phyloP scores from a whole-genome alignment of 106 monocot genomes.

The Dendrobium officinale region DNA sequence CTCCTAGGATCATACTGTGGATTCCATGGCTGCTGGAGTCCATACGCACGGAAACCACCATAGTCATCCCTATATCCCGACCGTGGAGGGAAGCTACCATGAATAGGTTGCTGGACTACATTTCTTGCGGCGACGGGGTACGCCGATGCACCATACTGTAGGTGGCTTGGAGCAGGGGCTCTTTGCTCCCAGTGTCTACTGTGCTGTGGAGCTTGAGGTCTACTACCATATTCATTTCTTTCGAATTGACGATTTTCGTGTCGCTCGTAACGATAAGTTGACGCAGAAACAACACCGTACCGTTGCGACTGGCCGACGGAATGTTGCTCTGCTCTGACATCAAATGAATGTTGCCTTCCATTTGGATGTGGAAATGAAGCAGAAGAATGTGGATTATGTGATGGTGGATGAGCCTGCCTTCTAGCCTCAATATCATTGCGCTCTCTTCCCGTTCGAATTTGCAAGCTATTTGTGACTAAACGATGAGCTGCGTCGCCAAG shows the following conservation, averaged over 20 bases:
- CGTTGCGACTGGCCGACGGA: conserved; percentile 12
- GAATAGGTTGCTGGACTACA: conserved; percentile 12
- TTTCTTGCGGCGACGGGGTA: background rate
- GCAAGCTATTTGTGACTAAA: conserved; percentile 76
- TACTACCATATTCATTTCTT: conserved; percentile 18
- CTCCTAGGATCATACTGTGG: conserved; percentile 17
- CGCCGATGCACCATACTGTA: conserved; percentile 11
- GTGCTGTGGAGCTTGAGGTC: conserved; percentile 4
- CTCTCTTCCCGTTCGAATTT: conserved; percentile 7
- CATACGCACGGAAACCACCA: conserved; percentile 21
- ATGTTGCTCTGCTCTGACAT: conserved; percentile 15
- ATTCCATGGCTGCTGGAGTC: conserved; percentile 25
- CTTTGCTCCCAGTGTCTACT: conserved; percentile 22
- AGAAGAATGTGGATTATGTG: conserved; percentile 6
- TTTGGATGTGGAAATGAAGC: conserved; percentile 14
- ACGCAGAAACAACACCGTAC: conserved; percentile 13
- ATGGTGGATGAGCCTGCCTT: conserved; percentile 15
- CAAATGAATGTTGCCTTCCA: conserved; percentile 23
- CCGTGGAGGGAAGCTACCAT: conserved; percentile 6
- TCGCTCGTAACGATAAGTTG: conserved; percentile 25
- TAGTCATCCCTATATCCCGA: conserved; percentile 11
- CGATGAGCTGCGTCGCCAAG: conserved; percentile 92
- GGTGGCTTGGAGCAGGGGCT: conserved; percentile 14
- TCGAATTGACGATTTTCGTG: conserved; percentile 12
- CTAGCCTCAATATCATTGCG: background rate